Evolutionary conservation across 768 basidiomycete genomes (phyloP).

Genomic region (Phylloporus scabripes): DNA sequence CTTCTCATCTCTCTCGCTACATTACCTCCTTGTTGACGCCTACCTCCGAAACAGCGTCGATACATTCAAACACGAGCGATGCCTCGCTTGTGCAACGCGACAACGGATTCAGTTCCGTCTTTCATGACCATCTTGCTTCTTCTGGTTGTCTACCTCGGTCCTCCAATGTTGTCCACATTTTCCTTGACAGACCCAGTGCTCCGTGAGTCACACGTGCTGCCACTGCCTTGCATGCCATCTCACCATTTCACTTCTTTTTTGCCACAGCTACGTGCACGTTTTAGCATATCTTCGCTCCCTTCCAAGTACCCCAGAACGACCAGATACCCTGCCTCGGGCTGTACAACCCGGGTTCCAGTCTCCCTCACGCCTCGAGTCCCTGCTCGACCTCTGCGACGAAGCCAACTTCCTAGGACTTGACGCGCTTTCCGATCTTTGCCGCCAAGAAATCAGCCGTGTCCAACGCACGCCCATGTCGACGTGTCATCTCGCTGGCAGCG

Average conservation of each 20-base stretch:
- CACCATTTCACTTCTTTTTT: not conserved
- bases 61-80: slow-evolving; percentile 50
- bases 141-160: slow-evolving; percentile 47
- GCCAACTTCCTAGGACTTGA: slow-evolving; percentile 69
- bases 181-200: slow-evolving; percentile 73
- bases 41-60: slow-evolving; percentile 47
- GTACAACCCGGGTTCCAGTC: slow-evolving; percentile 45
- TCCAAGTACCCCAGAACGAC: slow-evolving; percentile 38
- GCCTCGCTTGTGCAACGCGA: slow-evolving; percentile 13
- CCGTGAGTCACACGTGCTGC: slow-evolving; percentile 49
- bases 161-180: slow-evolving; percentile 55
- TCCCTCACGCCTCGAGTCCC: slow-evolving; percentile 50
- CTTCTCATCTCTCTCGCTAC: slow-evolving; percentile 61
- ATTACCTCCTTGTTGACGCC: slow-evolving; percentile 41
- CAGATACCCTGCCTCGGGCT: slow-evolving; percentile 55
- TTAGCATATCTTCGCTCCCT: slow-evolving; percentile 66
- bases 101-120: slow-evolving; percentile 43
- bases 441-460: slow-evolving; percentile 55
- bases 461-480: slow-evolving; percentile 34
- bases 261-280: slow-evolving; percentile 61
- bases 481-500: slow-evolving; percentile 30
- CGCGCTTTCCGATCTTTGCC: slow-evolving; percentile 59
- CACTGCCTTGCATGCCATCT: not conserved
- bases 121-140: slow-evolving; percentile 58
- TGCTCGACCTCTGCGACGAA: slow-evolving; percentile 77